Evolutionary conservation across 805 yeast genomes (phyloP), one percentile per base, ranked within the genome.

Genomic region (fission yeast (Schizosaccharomyces pombe)): DNA sequence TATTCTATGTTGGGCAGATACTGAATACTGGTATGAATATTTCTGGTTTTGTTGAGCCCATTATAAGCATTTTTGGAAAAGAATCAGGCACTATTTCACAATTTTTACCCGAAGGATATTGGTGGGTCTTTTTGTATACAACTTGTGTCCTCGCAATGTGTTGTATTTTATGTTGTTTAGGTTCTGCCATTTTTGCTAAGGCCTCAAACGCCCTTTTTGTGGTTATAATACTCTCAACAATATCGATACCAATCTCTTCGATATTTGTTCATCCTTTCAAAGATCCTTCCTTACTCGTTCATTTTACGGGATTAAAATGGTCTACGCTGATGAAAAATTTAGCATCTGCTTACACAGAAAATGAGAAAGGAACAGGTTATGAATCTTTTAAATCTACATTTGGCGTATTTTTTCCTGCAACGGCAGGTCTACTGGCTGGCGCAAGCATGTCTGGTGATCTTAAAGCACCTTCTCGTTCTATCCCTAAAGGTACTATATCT

Each of bases 401-500:
- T 74, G 97, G 97, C 2, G 84, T 91, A 49, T 85, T 91, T 64
- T 91, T 91, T 70, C 96, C 98, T 9, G 95, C 98, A 0, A 89
- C 98, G 0, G 95, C 97, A 5, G 99, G 99, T 56, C 87, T 91
- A 29, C 81, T 91, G 66, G 97, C 98, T 2, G 99, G 99, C 16
- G 96, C 98, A 1, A 83, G 94, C 26, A 91, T 91, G 99, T 85
- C 95, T 43, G 97, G 98, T 19, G 95, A 86, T 61, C 72, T 91
- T 58, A 70, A 75, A 55, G 78, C 75, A 55, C 99, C 99, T 0
- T 85, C 95, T 0, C 77, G 75, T 61, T 77, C 94, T 1, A 91
- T 91, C 51, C 98, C 99, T 0, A 73, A 75, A 57, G 99, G 99
- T n/a, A 91, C 98, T 0, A 66, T 91, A 29, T 76, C 79, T 71